Evolutionary conservation across 768 basidiomycete genomes (phyloP), one percentile per base, ranked within the genome.

Genomic region (Leucocoprinus leucothites): DNA sequence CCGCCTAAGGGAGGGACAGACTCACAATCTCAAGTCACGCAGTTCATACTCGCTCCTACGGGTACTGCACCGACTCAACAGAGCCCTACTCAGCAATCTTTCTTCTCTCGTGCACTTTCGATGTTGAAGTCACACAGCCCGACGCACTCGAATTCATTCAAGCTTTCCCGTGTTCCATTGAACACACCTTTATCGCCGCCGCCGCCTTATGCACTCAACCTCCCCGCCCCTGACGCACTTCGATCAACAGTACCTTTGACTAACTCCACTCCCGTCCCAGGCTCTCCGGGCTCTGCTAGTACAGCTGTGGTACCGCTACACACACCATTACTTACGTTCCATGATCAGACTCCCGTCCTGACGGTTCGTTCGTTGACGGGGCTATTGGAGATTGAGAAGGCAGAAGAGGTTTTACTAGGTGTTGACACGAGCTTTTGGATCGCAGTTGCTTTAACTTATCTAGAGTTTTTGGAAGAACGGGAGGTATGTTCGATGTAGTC

Each of bases 401-500:
- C 72, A 3, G 79, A 86, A 56, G 82, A 82, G 50, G 67, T 71
- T 16, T 67, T 76, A 26, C 63, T 90, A 21, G 91, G 89, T 13
- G 81, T 93, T 25, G 87, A 90, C 46, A 79, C 80, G 24, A 84
- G 84, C 51, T 92, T 92, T 64, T 92, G 89, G 85, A 76, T 93
- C 43, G 81, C 87, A 0, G 73, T 89, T 38, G 84, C 84, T 0
- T 65, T 91, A 61, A 84, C 87, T 2, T 93, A 91, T 65, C 68
- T 89, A 11, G 88, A 89, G 56, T 92, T 89, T 63, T 67, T 92
- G 61, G 81, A 80, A 61, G 89, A 91, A 60, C 77, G 88, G 61
- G 89, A 91, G 74, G 91, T 89, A 59, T 8, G 21, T 34, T 51
- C 16, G 26, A 28, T 18, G 46, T 8, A n/a, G 13, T 13, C 3